A percentile compares a stretch with the other conserved stretches of the same genome.
Evolutionary conservation across 208 protist genomes (phyloP).

Genomic region (Polymyxa betae): DNA sequence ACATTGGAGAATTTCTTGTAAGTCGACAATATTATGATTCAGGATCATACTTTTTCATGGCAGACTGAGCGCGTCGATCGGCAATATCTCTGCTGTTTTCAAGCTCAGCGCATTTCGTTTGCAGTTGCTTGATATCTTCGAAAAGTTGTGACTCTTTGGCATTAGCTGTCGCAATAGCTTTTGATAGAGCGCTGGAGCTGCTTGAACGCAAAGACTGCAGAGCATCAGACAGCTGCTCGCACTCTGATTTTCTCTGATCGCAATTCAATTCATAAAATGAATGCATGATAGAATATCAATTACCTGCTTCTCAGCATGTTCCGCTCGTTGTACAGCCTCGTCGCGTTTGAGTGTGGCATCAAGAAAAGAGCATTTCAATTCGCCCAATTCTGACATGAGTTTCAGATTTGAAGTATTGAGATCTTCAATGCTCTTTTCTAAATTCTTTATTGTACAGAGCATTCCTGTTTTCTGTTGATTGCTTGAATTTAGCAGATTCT

Average conservation of each 20-base stretch:
- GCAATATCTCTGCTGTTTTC: background rate
- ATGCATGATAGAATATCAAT: background rate
- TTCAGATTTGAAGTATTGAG: background rate
- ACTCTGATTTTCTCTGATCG: background rate
- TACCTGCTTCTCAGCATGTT: background rate
- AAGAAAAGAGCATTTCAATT: background rate
- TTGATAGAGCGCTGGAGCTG: background rate
- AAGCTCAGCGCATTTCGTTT: background rate
- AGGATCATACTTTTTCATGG: background rate
- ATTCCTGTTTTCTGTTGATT: background rate
- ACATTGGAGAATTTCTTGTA: too few relatives aligned
- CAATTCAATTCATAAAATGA: background rate
- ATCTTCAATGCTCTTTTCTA: conserved; percentile 15
- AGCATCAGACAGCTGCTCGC: too few relatives aligned
- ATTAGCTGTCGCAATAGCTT: background rate
- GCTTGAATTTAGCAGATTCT: background rate
- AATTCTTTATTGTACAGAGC: conserved; percentile 4
- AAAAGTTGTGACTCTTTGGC: background rate
- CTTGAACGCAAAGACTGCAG: too few relatives aligned
- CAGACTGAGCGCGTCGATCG: background rate
- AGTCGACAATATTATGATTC: background rate
- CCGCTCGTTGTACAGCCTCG: background rate
- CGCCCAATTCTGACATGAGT: background rate
- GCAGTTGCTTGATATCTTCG: background rate
- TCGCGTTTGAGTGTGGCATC: conserved; percentile 6